Percentiles rank a stretch among this genome's conserved stretches.
These are phyloP conservation scores for Aspergillus clavatus DNA, from an alignment of 2,329 filamentous ascomycete species.

Conservation along the genomic window DNA sequence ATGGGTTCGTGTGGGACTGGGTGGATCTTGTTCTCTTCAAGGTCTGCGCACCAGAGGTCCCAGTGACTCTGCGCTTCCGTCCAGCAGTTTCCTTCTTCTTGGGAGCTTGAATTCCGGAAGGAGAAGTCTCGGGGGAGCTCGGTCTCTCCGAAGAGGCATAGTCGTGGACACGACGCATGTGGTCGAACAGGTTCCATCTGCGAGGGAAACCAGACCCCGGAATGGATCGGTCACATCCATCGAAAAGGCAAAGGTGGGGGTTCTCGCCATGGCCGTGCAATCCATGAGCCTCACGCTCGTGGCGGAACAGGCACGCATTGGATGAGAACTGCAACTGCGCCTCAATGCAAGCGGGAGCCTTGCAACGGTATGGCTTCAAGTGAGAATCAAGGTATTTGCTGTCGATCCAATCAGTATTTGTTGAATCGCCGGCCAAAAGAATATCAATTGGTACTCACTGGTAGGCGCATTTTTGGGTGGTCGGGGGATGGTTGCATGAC, in stretches of 20 bases:
- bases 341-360: conserved; percentile 74
- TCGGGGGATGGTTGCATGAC: conserved; percentile 82
- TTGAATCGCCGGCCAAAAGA: conserved; percentile 4
- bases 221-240: conserved; percentile 78
- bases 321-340: conserved; percentile 90
- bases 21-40: conserved; percentile 42
- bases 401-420: conserved; percentile 19
- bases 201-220: conserved; percentile 86
- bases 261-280: conserved; percentile 93
- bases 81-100: conserved; percentile 39
- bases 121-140: conserved; percentile 40
- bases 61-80: conserved; percentile 39
- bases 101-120: conserved; percentile 22
- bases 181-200: conserved; percentile 92
- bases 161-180: conserved; percentile 91
- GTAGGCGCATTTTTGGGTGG: conserved; percentile 98
- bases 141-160: conserved; percentile 45
- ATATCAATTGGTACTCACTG: conserved; percentile 65
- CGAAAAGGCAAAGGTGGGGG: conserved; percentile 82
- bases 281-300: conserved; percentile 92
- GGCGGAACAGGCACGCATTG: conserved; percentile 87
- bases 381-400: conserved; percentile 98
- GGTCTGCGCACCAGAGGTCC: conserved; percentile 32
- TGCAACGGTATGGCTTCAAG: conserved; percentile 93
- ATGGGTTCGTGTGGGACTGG: conserved; percentile 31